Base-by-base conservation (phyloP, 1,284 basidiomycete genomes). In the Mrakiaceae sp. region DNA sequence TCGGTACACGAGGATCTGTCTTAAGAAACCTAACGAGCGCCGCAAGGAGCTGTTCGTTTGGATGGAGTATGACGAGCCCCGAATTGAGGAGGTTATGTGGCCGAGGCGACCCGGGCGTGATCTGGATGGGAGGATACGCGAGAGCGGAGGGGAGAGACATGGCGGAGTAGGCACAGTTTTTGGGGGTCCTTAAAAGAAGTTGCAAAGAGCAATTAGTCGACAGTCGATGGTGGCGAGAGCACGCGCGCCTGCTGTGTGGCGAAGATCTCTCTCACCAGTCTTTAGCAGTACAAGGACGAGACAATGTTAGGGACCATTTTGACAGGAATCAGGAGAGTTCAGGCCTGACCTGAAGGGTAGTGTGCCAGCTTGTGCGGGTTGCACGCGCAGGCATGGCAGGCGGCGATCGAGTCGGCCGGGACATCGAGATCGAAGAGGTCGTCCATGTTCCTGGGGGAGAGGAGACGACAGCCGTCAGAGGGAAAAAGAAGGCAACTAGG, bases 11-110 rank as follows among this genome's bases (percentile, higher is more conserved):
- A 0, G 74, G 71, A 54, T 73, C 72, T 16, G 69, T 71, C 57
- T 70, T 58, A 58, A 77, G 70, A 58, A 64, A 64, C 5, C 68
- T 44, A 43, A 71, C 68, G 66, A 77, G 72, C 40, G 62, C 47
- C 3, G 63, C 42, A 67, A 77, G 72, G 10, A 71, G 70, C 6
- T 48, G 44, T 47, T 46, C 43, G 8, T 70, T 71, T 0, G 77
- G 77, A 0, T 67, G 69, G 51, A 78, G 72, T 58, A 78, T 69
- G 64, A 78, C 76, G n/a, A 78, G 72, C 14, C 77, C 77, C 3
- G 71, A 72, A 69, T 78, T 78, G 68, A 78, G 72, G 14, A 76
- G 72, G 39, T 69, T 67, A 62, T 72, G 69, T 0, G 74, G 73
- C 2, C 56, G 66, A n/a, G 69, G 71, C 7, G 71, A 70, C 57